Evolutionary conservation across 73 alveolate species (phyloP), one percentile per base, ranked within the genome.

Genomic region (Paramecium pentaurelia): DNA sequence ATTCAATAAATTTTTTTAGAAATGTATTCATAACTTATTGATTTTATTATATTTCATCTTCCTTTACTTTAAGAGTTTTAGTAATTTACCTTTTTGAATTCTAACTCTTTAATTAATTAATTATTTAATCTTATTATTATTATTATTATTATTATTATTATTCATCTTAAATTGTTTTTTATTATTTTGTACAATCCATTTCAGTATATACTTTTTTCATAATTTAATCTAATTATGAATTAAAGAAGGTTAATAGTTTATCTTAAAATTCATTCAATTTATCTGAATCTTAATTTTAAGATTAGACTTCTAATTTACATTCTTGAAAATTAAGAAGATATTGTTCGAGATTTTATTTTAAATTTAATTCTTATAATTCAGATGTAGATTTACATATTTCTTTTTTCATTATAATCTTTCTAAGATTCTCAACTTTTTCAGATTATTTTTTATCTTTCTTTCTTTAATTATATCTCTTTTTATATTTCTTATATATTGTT

Each of bases 391-490:
- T 3, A 18, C 8, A 22, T 42, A 36, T 59, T 8, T 77, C 89
- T 77, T 44, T 77, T 42, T 36, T 77, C 40, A 77, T 20, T 8
- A 36, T 36, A 64, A 77, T 77, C 8, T 77, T 37, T 77, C 32
- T 77, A 27, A 77, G 34, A 10, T n/a, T 77, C 25, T 77, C 89
- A 38, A 77, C 71, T 14, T 77, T 77, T 7, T 77, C 89, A 8
- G 71, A 77, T 40, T 36, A 59, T 12, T 77, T 40, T 16, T 77
- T 77, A 77, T 77, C 71, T 20, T 77, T 77, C 49, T 77, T 77
- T 25, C 27, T 77, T 77, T 77, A 44, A 42, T 77, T 77, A 32
- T 77, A 77, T 44, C 89, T 77, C 42, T 77, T 36, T n/a, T 77
- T 32, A 77, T 77, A 77, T 77, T 77, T 77, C 27, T 77, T 77